phyloP scores from a whole-genome alignment of 345 rosid genomes.

The Eucalyptus polyanthemos region DNA sequence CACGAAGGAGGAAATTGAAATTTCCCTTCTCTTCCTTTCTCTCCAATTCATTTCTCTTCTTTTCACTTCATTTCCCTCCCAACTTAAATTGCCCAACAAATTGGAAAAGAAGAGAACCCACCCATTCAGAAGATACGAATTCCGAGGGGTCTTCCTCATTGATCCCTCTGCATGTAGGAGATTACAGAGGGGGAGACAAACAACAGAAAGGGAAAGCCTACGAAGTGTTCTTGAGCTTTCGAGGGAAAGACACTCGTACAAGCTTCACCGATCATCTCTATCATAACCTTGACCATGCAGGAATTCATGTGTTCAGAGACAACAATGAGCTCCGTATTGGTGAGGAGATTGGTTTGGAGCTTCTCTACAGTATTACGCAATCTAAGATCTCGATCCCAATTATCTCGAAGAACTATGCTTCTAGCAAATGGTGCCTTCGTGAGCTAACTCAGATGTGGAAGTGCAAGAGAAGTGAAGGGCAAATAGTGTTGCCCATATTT shows the following conservation, averaged over 20 bases:
- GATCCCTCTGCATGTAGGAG: neutral
- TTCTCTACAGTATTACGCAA: too few species aligned
- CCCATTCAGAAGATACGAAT: neutral
- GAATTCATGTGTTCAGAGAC: neutral
- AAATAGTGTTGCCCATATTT: too few species aligned
- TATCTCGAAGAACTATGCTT: too few species aligned
- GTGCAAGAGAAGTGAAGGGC: too few species aligned
- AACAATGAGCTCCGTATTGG: too few species aligned
- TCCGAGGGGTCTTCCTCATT: neutral
- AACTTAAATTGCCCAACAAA: neutral
- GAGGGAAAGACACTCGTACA: neutral
- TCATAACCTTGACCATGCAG: neutral
- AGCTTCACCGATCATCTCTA: neutral
- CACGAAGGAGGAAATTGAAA: neutral
- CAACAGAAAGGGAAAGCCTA: neutral
- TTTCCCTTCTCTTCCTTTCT: neutral
- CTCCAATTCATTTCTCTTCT: neutral
- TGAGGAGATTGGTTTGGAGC: too few species aligned
- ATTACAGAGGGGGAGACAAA: neutral
- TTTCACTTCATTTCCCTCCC: neutral
- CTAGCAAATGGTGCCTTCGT: too few species aligned
- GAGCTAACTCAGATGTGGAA: rapidly evolving
- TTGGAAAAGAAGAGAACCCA: neutral
- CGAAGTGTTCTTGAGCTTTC: neutral
- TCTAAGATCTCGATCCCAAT: too few species aligned